Evolutionary conservation across 495 filamentous ascomycete species (phyloP), one percentile per base, ranked within the genome.

Genomic region (Xylaria acuta): DNA sequence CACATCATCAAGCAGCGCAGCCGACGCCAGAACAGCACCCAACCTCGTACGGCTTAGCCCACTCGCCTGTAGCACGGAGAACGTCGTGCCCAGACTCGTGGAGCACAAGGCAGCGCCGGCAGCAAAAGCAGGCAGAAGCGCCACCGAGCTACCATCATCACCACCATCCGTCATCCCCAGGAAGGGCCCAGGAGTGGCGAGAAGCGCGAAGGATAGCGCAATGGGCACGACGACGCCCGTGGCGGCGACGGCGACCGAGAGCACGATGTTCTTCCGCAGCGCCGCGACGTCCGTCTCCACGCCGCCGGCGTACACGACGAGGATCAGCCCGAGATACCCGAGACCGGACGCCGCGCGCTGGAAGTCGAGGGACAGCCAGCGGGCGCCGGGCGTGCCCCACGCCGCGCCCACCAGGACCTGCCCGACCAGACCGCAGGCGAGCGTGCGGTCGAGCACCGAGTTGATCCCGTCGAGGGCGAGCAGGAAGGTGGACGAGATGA

Each of bases 1-100:
- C 1, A 96, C 91, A 82, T 95, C 93, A 79, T 96, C 93, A 75
- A 97, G 85, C 86, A 96, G 92, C 25, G 92, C 94, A 4, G 92
- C 92, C 68, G 88, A 89, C 12, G 86, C 86, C 0, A 94, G 86
- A 0, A 96, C 90, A 0, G 87, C 86, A 0, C 93, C 93, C 2
- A 95, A 79, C 4, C 91, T 85, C 2, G 90, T 93, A 4, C 83
- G 78, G 27, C 84, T 82, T 16, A 92, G 81, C 25, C 82, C 81
- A 9, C 82, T 84, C 0, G 85, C 87, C 47, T 88, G 87, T 0
- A 97, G 84, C 38, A 96, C 88, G 3, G 91, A 88, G 67, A 95
- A 95, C 0, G 92, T 96, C 0, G 92, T 95, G 6, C 93, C 93
- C 0, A 96, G 81, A 72, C 89, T 91, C 2, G 93, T 96, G 3